Conservation (phyloP, 2,329 filamentous ascomycete species). For the Alternaria angustiovoidea region DNA sequence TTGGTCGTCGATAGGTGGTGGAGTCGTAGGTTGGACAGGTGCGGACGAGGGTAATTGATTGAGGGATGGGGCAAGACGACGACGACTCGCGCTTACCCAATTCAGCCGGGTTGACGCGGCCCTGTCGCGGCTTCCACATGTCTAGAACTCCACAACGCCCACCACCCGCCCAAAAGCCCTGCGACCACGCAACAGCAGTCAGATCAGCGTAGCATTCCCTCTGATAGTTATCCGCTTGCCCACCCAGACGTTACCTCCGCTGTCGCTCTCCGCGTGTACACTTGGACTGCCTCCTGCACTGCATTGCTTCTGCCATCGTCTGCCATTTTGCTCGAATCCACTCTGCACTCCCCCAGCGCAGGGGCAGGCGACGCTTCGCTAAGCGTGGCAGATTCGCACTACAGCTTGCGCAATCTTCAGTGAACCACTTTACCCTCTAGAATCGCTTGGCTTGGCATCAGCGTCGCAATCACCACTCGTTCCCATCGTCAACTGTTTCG, state of each 20-base stretch:
- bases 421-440: constrained; percentile 18
- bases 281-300: neutral
- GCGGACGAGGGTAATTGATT: constrained; percentile 24
- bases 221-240: neutral
- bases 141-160: constrained; percentile 22
- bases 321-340: neutral
- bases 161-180: constrained; percentile 4
- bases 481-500: constrained; percentile 9
- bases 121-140: constrained; percentile 25
- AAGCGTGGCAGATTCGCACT: constrained; percentile 20
- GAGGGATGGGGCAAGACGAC: constrained; percentile 24
- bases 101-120: constrained; percentile 21
- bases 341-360: constrained; percentile 1
- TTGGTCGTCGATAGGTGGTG: constrained; percentile 14
- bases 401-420: constrained; percentile 23
- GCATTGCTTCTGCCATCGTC: neutral
- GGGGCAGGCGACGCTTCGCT: constrained; percentile 16
- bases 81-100: constrained; percentile 21
- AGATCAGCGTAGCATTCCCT: neutral
- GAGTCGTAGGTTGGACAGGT: constrained; percentile 17
- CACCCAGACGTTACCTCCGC: neutral
- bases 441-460: constrained; percentile 11
- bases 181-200: constrained; percentile 12
- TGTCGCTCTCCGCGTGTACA: neutral
- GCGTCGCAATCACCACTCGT: constrained; percentile 14